Evolutionary conservation across 306 rosid species (phyloP).

Genomic region (Myrica gale): DNA sequence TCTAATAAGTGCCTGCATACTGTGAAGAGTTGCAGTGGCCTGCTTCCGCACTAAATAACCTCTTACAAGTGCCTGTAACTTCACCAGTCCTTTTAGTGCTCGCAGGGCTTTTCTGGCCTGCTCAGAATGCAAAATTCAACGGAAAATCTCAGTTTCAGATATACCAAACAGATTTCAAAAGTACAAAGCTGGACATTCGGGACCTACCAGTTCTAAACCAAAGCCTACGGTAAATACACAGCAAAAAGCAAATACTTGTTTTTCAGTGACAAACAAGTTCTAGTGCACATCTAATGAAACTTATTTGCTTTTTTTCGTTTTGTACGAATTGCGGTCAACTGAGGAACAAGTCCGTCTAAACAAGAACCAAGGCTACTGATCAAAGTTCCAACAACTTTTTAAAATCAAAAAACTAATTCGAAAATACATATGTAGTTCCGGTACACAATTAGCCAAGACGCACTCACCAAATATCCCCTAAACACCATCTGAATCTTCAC

Average conservation of each 20-base stretch:
- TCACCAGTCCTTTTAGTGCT: conserved; percentile 89
- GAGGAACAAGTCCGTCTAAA: not conserved
- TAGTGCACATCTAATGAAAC: not conserved
- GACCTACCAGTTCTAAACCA: conserved; percentile 4
- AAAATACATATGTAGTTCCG: not conserved
- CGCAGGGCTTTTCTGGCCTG: conserved; percentile 88
- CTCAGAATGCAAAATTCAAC: conserved; percentile 3
- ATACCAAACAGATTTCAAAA: not conserved
- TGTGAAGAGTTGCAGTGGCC: conserved; percentile 66
- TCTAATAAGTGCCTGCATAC: conserved; percentile 89
- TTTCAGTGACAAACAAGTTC: not conserved
- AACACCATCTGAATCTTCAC: conserved; percentile 68
- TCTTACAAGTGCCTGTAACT: conserved; percentile 81
- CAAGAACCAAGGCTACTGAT: not conserved
- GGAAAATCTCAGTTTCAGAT: conserved; percentile 6
- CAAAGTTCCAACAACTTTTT: not conserved
- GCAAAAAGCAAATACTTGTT: not conserved
- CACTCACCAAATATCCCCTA: conserved; percentile 69
- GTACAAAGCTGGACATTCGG: not conserved
- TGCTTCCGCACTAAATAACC: conserved; percentile 84
- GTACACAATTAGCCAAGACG: not conserved
- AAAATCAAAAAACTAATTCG: not conserved
- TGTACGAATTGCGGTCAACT: not conserved
- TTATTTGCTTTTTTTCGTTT: not conserved
- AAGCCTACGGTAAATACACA: not conserved